Percentiles rank a stretch among this genome's conserved stretches.
Conservation (phyloP, 495 filamentous ascomycete genomes). For the Neurospora sp. region DNA sequence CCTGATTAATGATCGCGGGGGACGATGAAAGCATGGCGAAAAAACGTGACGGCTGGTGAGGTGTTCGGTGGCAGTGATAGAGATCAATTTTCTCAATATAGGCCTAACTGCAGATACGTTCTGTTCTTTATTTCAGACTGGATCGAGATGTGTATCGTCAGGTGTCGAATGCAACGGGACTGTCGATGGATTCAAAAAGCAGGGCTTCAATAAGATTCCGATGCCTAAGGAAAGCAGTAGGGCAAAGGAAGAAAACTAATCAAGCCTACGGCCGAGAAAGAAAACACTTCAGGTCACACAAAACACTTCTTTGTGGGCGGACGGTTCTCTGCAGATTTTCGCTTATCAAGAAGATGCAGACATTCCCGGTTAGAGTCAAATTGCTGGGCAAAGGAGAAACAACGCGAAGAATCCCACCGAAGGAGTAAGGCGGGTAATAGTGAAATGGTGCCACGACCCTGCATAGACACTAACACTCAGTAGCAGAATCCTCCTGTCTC, state of each 20-base stretch:
- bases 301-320: background rate
- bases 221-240: background rate
- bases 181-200: background rate
- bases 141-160: background rate
- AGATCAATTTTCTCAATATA: background rate
- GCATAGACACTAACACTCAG: background rate
- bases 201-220: background rate
- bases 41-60: background rate
- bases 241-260: background rate
- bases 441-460: background rate
- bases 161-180: background rate
- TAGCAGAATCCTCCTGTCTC: background rate
- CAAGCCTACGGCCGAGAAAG: background rate
- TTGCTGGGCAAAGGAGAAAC: background rate
- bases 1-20: background rate
- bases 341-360: background rate
- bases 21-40: background rate
- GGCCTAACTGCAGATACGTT: background rate
- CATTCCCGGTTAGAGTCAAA: background rate
- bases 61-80: background rate
- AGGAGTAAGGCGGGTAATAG: background rate
- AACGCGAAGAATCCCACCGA: background rate
- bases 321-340: background rate
- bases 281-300: background rate
- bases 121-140: background rate